Base-by-base conservation (phyloP, 1,139 yeast genomes). In the Hyphopichia khmerensis region DNA sequence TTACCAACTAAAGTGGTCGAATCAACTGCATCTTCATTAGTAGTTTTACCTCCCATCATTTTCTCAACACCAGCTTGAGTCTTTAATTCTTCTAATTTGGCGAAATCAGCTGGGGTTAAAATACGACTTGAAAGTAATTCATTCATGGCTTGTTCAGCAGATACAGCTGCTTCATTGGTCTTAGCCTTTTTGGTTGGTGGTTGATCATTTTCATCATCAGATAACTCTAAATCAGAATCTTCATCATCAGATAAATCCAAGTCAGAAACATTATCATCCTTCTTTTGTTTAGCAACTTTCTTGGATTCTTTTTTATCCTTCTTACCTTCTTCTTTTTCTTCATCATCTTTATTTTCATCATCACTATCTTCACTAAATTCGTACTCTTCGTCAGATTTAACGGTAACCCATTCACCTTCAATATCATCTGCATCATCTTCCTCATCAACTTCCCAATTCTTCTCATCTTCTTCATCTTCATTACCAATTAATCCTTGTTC, bases 21-120 rank as follows among this genome's bases (percentile, higher is more conserved):
- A 52, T 91, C 97, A 46, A 93, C 96, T 42, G 77, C 72, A 41
- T 91, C 97, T 64, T 93, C 98, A 56, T 87, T 84, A 44, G 69
- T 67, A 42, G 77, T 81, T 48, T 67, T 62, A 38, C 61, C 62
- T 38, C 89, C 89, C 79, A 87, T 69, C 27, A 83, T 62, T 62
- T 86, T 87, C 42, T 87, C 87, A 40, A 89, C 75, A 48, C 96
- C 96, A 4, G 96, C 96, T 62, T 86, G 84, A 10, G 81, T 75
- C 57, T 83, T 80, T 54, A 93, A 77, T 63, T 93, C 96, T 56
- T 90, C 95, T 53, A 93, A 75, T 65, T 91, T 91, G 52, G 96
- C 96, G 62, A 91, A 93, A 71, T 93, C 99, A 0, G 98, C 98
- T 19, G 99, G 99, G 0, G 99, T 93, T 52, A 93, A 76, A 47